phyloP scores from a whole-genome alignment of 2,329 filamentous ascomycete genomes.

The Epichloe glyceriae region DNA sequence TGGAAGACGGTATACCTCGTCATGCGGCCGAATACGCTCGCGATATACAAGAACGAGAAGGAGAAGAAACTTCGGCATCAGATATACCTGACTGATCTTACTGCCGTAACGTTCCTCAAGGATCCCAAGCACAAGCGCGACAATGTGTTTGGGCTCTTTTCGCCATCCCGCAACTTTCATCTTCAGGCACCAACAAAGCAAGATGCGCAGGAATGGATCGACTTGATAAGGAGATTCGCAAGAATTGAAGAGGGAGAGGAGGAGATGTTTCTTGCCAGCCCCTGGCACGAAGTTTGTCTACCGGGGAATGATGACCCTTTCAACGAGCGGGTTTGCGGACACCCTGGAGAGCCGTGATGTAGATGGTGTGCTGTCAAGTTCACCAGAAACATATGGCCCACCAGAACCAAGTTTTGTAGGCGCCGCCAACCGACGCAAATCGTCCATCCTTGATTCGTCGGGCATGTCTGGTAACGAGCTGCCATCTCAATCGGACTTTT shows the following conservation, averaged over 20 bases:
- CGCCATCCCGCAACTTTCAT: conserved; percentile 81
- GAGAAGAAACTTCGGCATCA: conserved; percentile 84
- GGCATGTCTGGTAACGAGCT: conserved; percentile 51
- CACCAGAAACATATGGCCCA: conserved; percentile 40
- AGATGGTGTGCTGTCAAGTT: conserved; percentile 42
- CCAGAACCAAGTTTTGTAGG: conserved; percentile 21
- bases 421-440: conserved; percentile 35
- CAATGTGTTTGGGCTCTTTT: conserved; percentile 86
- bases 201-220: conserved; percentile 79
- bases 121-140: conserved; percentile 79
- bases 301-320: conserved; percentile 8
- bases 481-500: conserved; percentile 78
- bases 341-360: conserved; percentile 15
- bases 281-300: conserved; percentile 37
- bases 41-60: conserved; percentile 83
- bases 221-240: conserved; percentile 64
- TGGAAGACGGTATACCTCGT: conserved; percentile 90
- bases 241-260: conserved; percentile 82
- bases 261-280: conserved; percentile 63
- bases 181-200: conserved; percentile 61
- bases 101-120: conserved; percentile 76
- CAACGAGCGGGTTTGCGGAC: conserved; percentile 3
- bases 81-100: conserved; percentile 77
- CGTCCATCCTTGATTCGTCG: conserved; percentile 51
- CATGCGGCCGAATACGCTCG: conserved; percentile 77